These are phyloP conservation scores for Begonia loranthoides DNA, from an alignment of 306 rosid species.

Conservation along the genomic window DNA sequence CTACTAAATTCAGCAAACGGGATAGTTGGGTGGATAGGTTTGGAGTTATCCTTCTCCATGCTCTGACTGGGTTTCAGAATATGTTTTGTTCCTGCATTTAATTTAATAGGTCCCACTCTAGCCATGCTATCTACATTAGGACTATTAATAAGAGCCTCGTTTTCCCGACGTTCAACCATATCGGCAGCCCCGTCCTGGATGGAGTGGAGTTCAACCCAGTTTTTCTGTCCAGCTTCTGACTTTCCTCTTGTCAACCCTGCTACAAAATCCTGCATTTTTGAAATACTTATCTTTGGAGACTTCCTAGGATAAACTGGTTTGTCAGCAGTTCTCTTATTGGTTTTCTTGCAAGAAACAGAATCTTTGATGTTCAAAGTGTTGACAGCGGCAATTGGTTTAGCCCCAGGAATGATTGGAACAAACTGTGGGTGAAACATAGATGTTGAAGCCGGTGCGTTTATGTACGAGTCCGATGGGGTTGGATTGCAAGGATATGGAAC, in stretches of 20 bases:
- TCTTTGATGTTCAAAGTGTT: slow-evolving; percentile 27
- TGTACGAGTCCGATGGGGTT: too few relatives aligned
- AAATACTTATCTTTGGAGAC: slow-evolving; percentile 21
- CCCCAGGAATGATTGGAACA: slow-evolving; percentile 23
- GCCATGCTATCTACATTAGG: slow-evolving; percentile 22
- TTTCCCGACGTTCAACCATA: too few relatives aligned
- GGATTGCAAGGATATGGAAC: slow-evolving; percentile 27
- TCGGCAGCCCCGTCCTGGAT: too few relatives aligned
- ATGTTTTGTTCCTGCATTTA: slow-evolving; percentile 66
- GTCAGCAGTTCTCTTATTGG: slow-evolving; percentile 28
- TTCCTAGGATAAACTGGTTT: slow-evolving; percentile 36
- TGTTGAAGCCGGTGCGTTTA: too few relatives aligned
- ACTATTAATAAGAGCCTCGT: not conserved
- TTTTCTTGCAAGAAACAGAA: slow-evolving; percentile 30
- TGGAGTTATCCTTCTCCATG: slow-evolving; percentile 27
- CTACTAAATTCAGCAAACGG: slow-evolving; percentile 29
- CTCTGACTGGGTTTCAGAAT: slow-evolving; percentile 55
- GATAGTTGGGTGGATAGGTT: slow-evolving; percentile 32
- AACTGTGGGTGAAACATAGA: slow-evolving; percentile 25
- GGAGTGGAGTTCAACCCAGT: too few relatives aligned
- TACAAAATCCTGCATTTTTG: slow-evolving; percentile 28
- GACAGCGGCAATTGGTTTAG: slow-evolving; percentile 19
- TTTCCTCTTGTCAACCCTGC: too few relatives aligned
- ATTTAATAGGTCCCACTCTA: slow-evolving; percentile 53
- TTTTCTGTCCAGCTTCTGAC: slow-evolving; percentile 2